Percentiles rank a stretch among this genome's conserved stretches.
Conservation (phyloP, 2,329 filamentous ascomycete genomes). For the Fusarium buxicola region DNA sequence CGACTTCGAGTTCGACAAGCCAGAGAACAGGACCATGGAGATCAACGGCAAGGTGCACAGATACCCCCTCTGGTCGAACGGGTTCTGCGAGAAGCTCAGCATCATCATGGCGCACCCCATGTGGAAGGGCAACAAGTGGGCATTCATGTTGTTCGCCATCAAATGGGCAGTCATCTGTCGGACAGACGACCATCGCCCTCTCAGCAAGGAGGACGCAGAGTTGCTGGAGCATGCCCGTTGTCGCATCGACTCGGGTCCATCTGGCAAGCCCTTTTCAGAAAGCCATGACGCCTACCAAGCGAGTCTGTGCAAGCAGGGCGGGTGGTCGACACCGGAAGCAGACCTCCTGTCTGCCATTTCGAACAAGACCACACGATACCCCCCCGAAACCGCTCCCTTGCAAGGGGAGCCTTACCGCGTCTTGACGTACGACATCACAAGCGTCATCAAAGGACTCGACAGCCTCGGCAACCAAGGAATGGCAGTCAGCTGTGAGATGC, state of each 20-base stretch:
- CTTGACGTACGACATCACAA: background rate
- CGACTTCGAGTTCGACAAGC: no score
- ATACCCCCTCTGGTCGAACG: background rate
- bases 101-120: background rate
- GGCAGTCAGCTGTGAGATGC: no score
- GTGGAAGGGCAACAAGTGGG: background rate
- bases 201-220: background rate
- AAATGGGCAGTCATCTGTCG: slow-evolving; percentile 2
- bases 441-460: background rate
- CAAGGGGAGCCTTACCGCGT: background rate
- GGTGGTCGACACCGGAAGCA: background rate
- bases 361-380: background rate
- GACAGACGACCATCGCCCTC: background rate
- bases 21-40: background rate
- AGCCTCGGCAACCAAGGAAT: no score
- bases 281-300: background rate
- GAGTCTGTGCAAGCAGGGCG: background rate
- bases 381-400: background rate
- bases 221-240: background rate
- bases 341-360: background rate
- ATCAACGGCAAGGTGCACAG: background rate
- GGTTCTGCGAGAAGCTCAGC: background rate
- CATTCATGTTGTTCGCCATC: background rate
- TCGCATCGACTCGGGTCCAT: background rate
- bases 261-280: background rate